These are phyloP conservation scores for Tuber microsphaerosporum DNA, from an alignment of 495 filamentous ascomycete species.

Conservation along the genomic window DNA sequence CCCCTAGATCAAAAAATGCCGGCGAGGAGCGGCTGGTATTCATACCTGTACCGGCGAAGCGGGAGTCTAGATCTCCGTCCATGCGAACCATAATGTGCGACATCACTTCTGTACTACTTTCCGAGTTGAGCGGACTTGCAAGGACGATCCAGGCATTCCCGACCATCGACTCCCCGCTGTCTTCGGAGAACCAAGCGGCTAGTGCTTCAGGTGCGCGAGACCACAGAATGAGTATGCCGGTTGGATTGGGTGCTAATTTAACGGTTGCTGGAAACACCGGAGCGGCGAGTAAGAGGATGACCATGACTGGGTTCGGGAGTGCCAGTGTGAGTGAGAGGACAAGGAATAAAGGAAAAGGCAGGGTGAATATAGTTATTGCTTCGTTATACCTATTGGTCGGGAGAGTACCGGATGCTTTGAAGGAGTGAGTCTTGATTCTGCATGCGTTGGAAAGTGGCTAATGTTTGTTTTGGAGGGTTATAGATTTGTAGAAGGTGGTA, in stretches of 20 bases:
- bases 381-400: slow-evolving; percentile 82
- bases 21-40: slow-evolving; percentile 46
- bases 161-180: slow-evolving; percentile 66
- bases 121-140: slow-evolving; percentile 79
- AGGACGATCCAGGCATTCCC: slow-evolving; percentile 73
- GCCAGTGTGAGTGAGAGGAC: slow-evolving; percentile 64
- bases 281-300: slow-evolving; percentile 66
- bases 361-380: slow-evolving; percentile 72
- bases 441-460: slow-evolving; percentile 12
- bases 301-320: slow-evolving; percentile 76
- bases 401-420: slow-evolving; percentile 80
- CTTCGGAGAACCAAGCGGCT: slow-evolving; percentile 21
- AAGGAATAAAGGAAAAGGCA: slow-evolving; percentile 73
- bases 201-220: slow-evolving; percentile 15
- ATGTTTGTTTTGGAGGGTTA: slow-evolving; percentile 12
- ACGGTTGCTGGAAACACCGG: slow-evolving; percentile 43
- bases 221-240: slow-evolving; percentile 77
- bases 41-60: slow-evolving; percentile 63
- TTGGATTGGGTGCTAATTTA: slow-evolving; percentile 51
- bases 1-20: slow-evolving; percentile 38
- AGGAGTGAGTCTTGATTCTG: slow-evolving; percentile 48
- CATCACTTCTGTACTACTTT: slow-evolving; percentile 72
- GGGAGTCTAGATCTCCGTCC: slow-evolving; percentile 70
- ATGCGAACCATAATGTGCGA: slow-evolving; percentile 95
- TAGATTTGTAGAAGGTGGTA: slow-evolving; percentile 64